Conservation (phyloP, 306 rosid genomes). For the Castanopsis chinensis region DNA sequence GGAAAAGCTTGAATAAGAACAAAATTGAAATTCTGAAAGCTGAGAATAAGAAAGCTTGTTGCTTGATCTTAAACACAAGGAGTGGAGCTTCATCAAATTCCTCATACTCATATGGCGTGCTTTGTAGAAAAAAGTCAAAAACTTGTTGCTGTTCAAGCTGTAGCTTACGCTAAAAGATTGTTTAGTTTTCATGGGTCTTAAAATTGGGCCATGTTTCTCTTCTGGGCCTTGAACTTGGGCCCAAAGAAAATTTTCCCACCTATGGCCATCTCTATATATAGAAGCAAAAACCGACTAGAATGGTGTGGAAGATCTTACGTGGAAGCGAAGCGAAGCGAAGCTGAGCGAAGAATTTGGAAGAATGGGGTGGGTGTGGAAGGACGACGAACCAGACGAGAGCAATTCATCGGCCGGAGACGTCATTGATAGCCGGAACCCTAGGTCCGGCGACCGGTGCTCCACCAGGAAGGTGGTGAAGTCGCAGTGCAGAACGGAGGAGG, state of each 20-base stretch:
- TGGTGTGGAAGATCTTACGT: too few species aligned
- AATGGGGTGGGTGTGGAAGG: slow-evolving; percentile 86
- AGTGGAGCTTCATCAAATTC: slow-evolving; percentile 16
- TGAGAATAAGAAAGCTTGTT: slow-evolving; percentile 11
- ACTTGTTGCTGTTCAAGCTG: too few species aligned
- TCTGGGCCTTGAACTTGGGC: background rate
- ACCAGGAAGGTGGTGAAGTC: slow-evolving; percentile 59
- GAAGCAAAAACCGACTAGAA: background rate
- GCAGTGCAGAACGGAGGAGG: slow-evolving; percentile 83
- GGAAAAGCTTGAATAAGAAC: slow-evolving; percentile 23
- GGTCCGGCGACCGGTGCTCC: slow-evolving; percentile 38
- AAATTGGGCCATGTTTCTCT: background rate
- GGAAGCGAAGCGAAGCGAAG: too few species aligned
- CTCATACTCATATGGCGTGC: slow-evolving; percentile 35
- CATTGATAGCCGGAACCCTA: background rate
- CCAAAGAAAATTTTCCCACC: background rate
- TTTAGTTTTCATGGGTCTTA: too few species aligned
- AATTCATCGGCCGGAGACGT: slow-evolving; percentile 11
- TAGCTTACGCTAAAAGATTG: too few species aligned
- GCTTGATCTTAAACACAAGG: slow-evolving; percentile 9
- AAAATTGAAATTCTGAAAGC: slow-evolving; percentile 12
- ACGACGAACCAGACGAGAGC: slow-evolving; percentile 26
- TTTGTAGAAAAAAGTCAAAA: background rate
- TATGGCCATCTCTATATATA: background rate
- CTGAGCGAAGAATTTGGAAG: slow-evolving; percentile 2